These are phyloP conservation scores for Gymnopilus junonius DNA, from an alignment of 768 basidiomycete genomes.

Conservation along the genomic window DNA sequence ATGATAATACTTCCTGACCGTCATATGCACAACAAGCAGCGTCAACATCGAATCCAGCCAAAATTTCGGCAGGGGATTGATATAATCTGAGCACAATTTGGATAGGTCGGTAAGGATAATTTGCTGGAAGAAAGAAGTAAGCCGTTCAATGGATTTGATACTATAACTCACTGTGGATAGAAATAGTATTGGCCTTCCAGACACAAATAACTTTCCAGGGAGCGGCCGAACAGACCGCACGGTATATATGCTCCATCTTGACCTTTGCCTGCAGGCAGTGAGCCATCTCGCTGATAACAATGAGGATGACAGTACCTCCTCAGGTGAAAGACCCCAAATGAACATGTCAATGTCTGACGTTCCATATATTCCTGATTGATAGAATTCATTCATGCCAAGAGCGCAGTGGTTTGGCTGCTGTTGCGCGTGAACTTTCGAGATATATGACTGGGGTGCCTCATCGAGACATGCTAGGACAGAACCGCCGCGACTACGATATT, in stretches of 20 bases:
- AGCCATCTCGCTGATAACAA: constrained; percentile 26
- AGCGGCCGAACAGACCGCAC: constrained; percentile 49
- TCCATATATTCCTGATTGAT: constrained; percentile 38
- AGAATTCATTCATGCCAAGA: constrained; percentile 34
- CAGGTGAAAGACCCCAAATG: constrained; percentile 46
- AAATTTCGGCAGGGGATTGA: too few relatives aligned
- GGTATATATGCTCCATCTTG: constrained; percentile 48
- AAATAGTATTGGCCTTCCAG: constrained; percentile 50
- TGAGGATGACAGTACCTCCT: too few relatives aligned
- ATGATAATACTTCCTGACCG: too few relatives aligned
- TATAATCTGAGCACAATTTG: too few relatives aligned
- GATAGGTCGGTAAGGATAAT: too few relatives aligned
- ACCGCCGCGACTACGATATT: constrained; percentile 54
- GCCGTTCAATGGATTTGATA: too few relatives aligned
- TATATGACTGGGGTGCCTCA: too few relatives aligned
- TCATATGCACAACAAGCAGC: too few relatives aligned
- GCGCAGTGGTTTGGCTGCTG: too few relatives aligned
- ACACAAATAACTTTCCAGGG: constrained; percentile 56
- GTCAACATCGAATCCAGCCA: too few relatives aligned
- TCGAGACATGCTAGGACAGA: constrained; percentile 48
- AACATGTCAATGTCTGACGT: constrained; percentile 54
- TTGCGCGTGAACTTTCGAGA: too few relatives aligned
- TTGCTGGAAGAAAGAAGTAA: too few relatives aligned
- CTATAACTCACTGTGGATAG: constrained; percentile 44
- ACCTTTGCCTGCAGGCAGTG: constrained; percentile 37